A percentile compares a stretch with the other conserved stretches of the same genome.
Conservation (phyloP, 106 monocot species). For the Narthecium ossifragum region DNA sequence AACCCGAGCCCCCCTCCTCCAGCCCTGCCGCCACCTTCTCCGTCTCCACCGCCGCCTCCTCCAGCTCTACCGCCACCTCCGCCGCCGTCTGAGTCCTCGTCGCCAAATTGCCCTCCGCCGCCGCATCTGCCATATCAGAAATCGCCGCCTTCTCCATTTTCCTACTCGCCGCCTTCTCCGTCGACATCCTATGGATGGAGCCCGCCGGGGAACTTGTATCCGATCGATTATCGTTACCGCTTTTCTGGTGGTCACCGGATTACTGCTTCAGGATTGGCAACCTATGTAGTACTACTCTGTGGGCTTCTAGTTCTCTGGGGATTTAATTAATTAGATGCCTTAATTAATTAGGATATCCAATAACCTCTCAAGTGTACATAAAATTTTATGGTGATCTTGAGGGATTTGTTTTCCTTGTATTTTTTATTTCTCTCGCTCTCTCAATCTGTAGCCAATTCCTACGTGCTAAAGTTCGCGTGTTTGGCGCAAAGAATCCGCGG, state of each 20-base stretch:
- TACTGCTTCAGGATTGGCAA: no score
- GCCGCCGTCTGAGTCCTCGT: background rate
- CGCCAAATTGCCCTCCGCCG: slow-evolving; percentile 2
- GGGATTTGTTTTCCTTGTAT: no score
- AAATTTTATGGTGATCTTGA: no score
- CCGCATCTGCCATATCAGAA: background rate
- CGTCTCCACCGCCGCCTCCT: background rate
- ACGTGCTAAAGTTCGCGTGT: no score
- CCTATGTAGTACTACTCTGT: no score
- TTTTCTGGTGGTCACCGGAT: background rate
- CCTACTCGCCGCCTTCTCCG: background rate
- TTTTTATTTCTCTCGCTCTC: no score
- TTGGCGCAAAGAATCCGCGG: no score
- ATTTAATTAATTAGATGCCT: no score
- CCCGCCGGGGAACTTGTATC: slow-evolving; percentile 3
- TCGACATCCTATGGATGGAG: background rate
- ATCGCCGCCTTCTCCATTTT: background rate
- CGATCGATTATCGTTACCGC: background rate
- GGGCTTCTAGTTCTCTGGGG: no score
- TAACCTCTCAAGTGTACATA: no score
- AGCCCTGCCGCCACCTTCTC: slow-evolving; percentile 4
- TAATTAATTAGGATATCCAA: no score
- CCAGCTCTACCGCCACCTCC: background rate
- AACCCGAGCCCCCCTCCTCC: background rate
- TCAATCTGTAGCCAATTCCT: no score